phyloP scores from a whole-genome alignment of 257 asterid genomes.

The Plectranthus barbatus region DNA sequence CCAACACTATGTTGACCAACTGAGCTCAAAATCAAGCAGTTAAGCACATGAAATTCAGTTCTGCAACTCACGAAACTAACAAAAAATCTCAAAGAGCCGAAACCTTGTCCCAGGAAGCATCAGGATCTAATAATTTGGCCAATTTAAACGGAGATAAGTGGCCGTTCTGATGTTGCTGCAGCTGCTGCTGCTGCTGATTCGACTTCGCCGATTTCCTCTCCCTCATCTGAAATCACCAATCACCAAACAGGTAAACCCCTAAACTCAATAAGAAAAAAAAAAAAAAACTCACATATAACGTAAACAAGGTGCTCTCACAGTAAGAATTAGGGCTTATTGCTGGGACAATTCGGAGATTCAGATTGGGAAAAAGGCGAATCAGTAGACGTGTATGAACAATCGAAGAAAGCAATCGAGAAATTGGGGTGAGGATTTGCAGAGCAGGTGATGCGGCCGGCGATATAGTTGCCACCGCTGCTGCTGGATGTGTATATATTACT shows the following conservation, averaged over 20 bases:
- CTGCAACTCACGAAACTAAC: too few species aligned
- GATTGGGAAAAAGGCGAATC: slow-evolving; percentile 5
- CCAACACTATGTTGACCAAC: too few species aligned
- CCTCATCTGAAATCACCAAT: slow-evolving; percentile 39
- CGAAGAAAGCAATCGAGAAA: not conserved
- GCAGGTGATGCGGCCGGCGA: slow-evolving; percentile 23
- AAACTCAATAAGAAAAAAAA: not conserved
- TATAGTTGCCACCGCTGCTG: slow-evolving; percentile 13
- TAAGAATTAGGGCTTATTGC: slow-evolving; percentile 5
- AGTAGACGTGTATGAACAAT: slow-evolving; percentile 1
- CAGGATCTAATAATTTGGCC: slow-evolving; percentile 69
- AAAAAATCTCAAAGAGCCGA: too few species aligned
- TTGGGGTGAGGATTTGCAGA: not conserved
- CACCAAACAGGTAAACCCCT: not conserved
- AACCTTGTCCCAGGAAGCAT: slow-evolving; percentile 77
- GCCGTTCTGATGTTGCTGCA: slow-evolving; percentile 54
- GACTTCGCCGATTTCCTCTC: slow-evolving; percentile 73
- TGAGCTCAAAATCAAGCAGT: too few species aligned
- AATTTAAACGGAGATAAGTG: slow-evolving; percentile 68
- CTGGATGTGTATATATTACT: not conserved
- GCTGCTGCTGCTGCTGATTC: slow-evolving; percentile 39
- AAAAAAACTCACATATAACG: not conserved
- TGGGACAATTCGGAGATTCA: slow-evolving; percentile 1
- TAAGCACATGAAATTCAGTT: too few species aligned
- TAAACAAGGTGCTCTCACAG: slow-evolving; percentile 3